Evolutionary conservation across 768 basidiomycete genomes (phyloP).

Genomic region (Tubosaeta sp.): DNA sequence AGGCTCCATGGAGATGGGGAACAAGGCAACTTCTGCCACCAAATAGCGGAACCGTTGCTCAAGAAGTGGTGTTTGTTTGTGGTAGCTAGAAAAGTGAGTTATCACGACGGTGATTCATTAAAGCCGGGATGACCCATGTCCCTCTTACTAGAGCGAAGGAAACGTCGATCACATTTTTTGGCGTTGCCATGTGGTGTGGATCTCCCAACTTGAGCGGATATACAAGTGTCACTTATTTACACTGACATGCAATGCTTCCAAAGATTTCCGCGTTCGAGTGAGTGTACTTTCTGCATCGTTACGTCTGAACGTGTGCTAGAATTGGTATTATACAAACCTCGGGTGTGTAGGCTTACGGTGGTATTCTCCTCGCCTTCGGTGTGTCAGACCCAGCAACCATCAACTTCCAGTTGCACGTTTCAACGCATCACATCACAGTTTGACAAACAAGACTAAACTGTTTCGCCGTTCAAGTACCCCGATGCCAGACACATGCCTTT

Average conservation of each 20-base stretch:
- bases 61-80: no score
- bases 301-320: not conserved
- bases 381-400: conserved; percentile 1
- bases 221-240: no score
- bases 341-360: not conserved
- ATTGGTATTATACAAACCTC: not conserved
- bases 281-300: not conserved
- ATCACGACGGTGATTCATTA: no score
- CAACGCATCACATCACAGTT: not conserved
- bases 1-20: no score
- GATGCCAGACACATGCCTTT: not conserved
- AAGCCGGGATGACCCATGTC: no score
- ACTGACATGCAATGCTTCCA: not conserved
- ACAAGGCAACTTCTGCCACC: no score
- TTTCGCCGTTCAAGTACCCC: conserved; percentile 10
- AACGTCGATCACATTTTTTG: not conserved
- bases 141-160: no score
- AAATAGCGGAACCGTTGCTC: no score
- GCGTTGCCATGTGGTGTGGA: not conserved
- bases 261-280: not conserved
- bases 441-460: conserved; percentile 11
- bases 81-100: no score
- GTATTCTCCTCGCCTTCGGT: not conserved
- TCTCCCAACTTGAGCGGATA: not conserved
- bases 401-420: not conserved